phyloP scores from a whole-genome alignment of 257 asterid species.

The Fraxinus americana region DNA sequence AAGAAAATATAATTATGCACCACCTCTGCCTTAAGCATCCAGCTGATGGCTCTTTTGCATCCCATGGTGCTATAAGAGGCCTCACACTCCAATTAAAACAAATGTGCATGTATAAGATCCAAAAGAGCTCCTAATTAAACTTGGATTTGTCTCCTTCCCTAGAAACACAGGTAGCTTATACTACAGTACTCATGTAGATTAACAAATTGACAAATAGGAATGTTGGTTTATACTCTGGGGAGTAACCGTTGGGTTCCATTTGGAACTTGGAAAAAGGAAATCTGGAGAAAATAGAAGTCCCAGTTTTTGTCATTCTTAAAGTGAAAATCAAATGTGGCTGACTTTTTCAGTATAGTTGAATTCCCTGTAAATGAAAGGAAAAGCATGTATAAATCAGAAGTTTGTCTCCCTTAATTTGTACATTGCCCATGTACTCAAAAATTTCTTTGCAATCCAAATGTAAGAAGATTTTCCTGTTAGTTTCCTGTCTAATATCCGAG shows the following conservation, averaged over 20 bases:
- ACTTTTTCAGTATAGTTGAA: background rate
- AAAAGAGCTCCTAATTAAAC: background rate
- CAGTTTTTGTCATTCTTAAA: background rate
- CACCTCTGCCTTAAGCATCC: background rate
- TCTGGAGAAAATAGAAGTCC: no score
- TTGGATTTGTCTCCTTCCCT: conserved; percentile 8
- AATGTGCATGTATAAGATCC: background rate
- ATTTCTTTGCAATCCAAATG: background rate
- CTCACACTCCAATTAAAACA: background rate
- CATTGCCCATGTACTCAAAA: background rate
- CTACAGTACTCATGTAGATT: background rate
- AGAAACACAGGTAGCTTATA: background rate
- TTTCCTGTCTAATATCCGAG: background rate
- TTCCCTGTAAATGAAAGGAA: background rate
- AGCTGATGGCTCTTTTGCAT: conserved; percentile 2
- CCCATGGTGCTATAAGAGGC: background rate
- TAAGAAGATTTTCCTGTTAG: background rate
- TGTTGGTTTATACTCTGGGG: background rate
- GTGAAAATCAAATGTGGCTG: background rate
- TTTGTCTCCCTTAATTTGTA: background rate
- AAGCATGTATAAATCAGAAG: no score
- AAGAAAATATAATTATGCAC: background rate
- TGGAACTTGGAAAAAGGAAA: background rate
- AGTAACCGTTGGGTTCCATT: background rate
- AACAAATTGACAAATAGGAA: background rate